Conservation (phyloP, 805 yeast species). For the Cyberlindnera mrakii region DNA sequence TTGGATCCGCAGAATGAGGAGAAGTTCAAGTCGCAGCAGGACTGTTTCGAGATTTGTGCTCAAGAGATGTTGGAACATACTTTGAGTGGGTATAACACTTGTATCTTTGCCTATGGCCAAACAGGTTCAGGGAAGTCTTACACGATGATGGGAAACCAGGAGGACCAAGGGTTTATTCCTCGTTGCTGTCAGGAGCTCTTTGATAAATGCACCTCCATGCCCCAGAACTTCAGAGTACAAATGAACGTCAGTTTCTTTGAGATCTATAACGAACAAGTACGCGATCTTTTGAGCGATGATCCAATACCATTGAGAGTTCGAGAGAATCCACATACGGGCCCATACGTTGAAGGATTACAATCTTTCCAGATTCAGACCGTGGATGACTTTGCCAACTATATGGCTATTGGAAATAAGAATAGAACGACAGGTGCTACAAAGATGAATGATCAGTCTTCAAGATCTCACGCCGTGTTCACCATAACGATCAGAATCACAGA, state of each 20-base stretch:
- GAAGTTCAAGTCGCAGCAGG: conserved; percentile 40
- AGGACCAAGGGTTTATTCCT: conserved; percentile 63
- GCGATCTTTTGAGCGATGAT: conserved; percentile 43
- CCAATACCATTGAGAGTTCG: conserved; percentile 36
- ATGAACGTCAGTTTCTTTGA: conserved; percentile 61
- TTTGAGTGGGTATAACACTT: conserved; percentile 64
- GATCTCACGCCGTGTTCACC: conserved; percentile 79
- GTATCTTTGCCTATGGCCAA: conserved; percentile 76
- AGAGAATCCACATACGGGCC: conserved; percentile 61
- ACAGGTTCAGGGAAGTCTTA: conserved; percentile 82
- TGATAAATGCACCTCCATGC: conserved; percentile 28
- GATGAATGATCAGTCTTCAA: conserved; percentile 65
- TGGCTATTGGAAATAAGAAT: conserved; percentile 45
- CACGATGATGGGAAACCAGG: conserved; percentile 69
- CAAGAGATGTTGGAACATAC: conserved; percentile 55
- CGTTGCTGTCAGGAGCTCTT: conserved; percentile 49
- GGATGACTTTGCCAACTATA: conserved; percentile 40
- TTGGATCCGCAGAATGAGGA: conserved; percentile 24
- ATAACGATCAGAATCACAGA: conserved; percentile 56
- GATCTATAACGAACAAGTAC: conserved; percentile 71
- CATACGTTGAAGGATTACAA: conserved; percentile 62
- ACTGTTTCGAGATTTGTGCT: conserved; percentile 51
- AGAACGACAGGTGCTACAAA: conserved; percentile 70
- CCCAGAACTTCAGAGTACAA: conserved; percentile 31
- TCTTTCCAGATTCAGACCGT: conserved; percentile 46